Evolutionary conservation across 2,329 filamentous ascomycete genomes (phyloP).

Genomic region (Lasiodiplodia hormozganensis): DNA sequence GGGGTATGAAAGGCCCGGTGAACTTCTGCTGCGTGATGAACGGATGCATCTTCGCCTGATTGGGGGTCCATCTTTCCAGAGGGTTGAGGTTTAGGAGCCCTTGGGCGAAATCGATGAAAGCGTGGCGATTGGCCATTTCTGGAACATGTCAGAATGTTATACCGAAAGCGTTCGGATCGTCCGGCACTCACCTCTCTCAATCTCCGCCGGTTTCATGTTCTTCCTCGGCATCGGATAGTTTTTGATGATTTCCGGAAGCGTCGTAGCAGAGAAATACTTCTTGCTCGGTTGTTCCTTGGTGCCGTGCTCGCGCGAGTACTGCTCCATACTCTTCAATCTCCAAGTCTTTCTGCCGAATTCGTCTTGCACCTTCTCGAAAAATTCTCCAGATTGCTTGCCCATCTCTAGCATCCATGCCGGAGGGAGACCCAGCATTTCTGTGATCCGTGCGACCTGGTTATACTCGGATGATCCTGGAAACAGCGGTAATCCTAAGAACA

Average conservation of each 20-base stretch:
- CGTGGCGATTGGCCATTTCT: constrained; percentile 99
- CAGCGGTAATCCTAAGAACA: constrained; percentile 91
- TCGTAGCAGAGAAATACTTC: constrained; percentile 97
- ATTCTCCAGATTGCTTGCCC: constrained; percentile 96
- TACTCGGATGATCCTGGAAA: constrained; percentile 99
- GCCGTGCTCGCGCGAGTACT: constrained; percentile 93
- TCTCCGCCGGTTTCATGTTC: constrained; percentile 97
- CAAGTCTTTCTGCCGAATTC: constrained; percentile 93
- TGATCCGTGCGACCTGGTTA: constrained; percentile 95
- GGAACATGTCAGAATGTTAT: constrained; percentile 34
- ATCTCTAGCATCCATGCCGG: constrained; percentile 99
- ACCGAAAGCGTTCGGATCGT: background rate
- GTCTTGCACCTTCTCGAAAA: constrained; percentile 91
- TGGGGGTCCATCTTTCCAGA: constrained; percentile 94
- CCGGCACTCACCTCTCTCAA: constrained; percentile 80
- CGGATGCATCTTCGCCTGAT: constrained; percentile 95
- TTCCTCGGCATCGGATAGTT: constrained; percentile 98
- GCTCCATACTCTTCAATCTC: constrained; percentile 94
- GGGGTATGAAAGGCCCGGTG: constrained; percentile 93
- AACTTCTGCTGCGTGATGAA: constrained; percentile 99
- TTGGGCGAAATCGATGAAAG: constrained; percentile 97
- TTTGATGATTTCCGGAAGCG: constrained; percentile 94
- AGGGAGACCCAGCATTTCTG: constrained; percentile 96
- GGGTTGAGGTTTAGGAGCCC: constrained; percentile 94
- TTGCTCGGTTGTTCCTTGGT: constrained; percentile 99